A percentile compares a stretch with the other conserved stretches of the same genome.
Conservation (phyloP, 495 filamentous ascomycete genomes). For the Neurospora sp. region DNA sequence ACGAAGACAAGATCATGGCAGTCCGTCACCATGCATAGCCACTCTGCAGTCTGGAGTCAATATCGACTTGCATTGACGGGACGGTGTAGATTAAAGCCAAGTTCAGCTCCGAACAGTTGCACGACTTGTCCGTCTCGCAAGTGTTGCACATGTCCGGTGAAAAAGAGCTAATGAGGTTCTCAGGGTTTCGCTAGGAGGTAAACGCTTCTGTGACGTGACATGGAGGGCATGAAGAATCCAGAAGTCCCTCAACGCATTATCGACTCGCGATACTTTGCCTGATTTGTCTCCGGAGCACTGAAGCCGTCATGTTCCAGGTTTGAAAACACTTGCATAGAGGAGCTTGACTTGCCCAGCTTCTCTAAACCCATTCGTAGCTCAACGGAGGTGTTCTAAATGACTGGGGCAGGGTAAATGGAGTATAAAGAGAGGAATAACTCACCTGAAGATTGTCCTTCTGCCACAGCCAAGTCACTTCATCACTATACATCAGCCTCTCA, state of each 20-base stretch:
- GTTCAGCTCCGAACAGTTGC: neutral
- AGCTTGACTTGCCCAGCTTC: neutral
- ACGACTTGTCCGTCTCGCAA: neutral
- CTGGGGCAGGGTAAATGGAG: neutral
- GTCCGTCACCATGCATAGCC: neutral
- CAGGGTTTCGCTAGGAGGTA: neutral
- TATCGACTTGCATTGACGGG: neutral
- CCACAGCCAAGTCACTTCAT: neutral
- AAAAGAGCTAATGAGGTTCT: neutral
- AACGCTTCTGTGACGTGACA: neutral
- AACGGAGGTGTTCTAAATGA: too few relatives aligned
- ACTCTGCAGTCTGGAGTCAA: neutral
- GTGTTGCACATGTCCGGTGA: neutral
- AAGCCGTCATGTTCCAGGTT: neutral
- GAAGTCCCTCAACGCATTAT: neutral
- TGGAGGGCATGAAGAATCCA: neutral
- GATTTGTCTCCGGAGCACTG: neutral
- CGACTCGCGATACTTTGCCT: neutral
- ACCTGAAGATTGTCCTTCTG: neutral
- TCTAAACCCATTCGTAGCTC: neutral
- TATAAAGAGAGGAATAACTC: neutral
- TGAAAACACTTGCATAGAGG: neutral
- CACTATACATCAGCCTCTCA: neutral
- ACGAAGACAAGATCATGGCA: neutral
- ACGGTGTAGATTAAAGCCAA: neutral